Conservation (phyloP, 2,329 filamentous ascomycete genomes). For the Monilinia fructicola region DNA sequence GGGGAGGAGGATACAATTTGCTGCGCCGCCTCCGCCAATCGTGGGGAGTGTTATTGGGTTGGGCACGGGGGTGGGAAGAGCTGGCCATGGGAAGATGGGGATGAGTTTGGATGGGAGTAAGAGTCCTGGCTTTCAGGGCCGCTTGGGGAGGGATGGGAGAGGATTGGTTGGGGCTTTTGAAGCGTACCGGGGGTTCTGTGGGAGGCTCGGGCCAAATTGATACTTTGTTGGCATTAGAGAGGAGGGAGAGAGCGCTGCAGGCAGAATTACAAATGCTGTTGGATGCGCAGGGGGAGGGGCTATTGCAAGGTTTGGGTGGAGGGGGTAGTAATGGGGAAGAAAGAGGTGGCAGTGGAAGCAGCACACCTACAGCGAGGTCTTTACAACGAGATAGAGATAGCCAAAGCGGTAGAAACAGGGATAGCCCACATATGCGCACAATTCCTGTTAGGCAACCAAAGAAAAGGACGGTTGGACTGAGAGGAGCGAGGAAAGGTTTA, state of each 20-base stretch:
- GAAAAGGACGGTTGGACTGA: slow-evolving; percentile 54
- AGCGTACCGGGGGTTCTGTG: background rate
- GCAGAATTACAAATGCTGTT: slow-evolving; percentile 57
- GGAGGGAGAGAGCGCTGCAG: slow-evolving; percentile 54
- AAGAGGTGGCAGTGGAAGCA: slow-evolving; percentile 41
- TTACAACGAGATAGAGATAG: slow-evolving; percentile 28
- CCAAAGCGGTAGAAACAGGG: slow-evolving; percentile 27
- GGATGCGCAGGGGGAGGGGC: slow-evolving; percentile 57
- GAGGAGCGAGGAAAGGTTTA: slow-evolving; percentile 64
- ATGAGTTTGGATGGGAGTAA: slow-evolving; percentile 6
- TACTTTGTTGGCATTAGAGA: slow-evolving; percentile 45
- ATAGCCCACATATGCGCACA: slow-evolving; percentile 41
- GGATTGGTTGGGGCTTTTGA: background rate
- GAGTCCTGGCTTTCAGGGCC: slow-evolving; percentile 3
- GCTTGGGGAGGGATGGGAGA: background rate
- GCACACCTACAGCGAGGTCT: slow-evolving; percentile 33
- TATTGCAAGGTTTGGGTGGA: slow-evolving; percentile 37
- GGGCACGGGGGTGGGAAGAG: background rate
- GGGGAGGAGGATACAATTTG: slow-evolving; percentile 35
- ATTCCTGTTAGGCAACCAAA: slow-evolving; percentile 62
- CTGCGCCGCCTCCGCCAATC: slow-evolving; percentile 38
- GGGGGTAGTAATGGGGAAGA: slow-evolving; percentile 35
- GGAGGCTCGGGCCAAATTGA: slow-evolving; percentile 26
- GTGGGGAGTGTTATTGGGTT: slow-evolving; percentile 28
- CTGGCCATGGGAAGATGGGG: background rate